Percentiles rank a stretch among this genome's conserved stretches.
Evolutionary conservation across 768 basidiomycete genomes (phyloP).

Genomic region (Zangia roseola): DNA sequence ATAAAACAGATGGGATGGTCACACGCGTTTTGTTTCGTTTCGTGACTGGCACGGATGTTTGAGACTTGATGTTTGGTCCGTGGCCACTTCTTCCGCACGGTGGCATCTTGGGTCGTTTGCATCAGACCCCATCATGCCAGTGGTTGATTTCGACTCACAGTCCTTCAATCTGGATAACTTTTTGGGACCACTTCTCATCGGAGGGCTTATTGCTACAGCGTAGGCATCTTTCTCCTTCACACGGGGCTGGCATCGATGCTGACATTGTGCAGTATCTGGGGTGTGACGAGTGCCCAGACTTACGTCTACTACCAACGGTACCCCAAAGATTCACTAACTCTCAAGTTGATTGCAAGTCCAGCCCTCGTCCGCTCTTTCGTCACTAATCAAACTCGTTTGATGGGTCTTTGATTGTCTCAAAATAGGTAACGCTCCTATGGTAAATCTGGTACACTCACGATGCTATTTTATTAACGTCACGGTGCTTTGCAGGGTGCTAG

Average conservation of each 20-base stretch:
- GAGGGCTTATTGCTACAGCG: constrained; percentile 53
- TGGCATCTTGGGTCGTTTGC: too few species aligned
- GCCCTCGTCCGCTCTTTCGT: not conserved
- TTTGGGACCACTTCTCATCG: constrained; percentile 54
- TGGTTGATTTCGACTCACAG: too few species aligned
- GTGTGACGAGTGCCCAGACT: constrained; percentile 54
- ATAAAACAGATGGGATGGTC: too few species aligned
- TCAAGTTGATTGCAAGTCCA: constrained; percentile 39
- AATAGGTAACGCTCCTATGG: constrained; percentile 23
- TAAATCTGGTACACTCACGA: not conserved
- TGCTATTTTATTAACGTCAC: too few species aligned
- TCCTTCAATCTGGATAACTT: constrained; percentile 42
- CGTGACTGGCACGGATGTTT: too few species aligned
- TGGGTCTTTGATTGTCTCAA: constrained; percentile 21
- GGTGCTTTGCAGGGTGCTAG: constrained; percentile 34
- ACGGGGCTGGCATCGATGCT: too few species aligned
- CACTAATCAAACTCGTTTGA: constrained; percentile 32
- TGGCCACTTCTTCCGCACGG: too few species aligned
- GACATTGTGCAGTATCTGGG: constrained; percentile 32
- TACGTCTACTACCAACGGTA: constrained; percentile 47
- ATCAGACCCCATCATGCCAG: too few species aligned
- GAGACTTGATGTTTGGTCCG: too few species aligned
- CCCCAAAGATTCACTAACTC: constrained; percentile 30
- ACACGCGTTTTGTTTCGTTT: too few species aligned
- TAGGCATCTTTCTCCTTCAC: constrained; percentile 27